Evolutionary conservation across 495 filamentous ascomycete species (phyloP).

Genomic region (Trichodelitschia bisporula): DNA sequence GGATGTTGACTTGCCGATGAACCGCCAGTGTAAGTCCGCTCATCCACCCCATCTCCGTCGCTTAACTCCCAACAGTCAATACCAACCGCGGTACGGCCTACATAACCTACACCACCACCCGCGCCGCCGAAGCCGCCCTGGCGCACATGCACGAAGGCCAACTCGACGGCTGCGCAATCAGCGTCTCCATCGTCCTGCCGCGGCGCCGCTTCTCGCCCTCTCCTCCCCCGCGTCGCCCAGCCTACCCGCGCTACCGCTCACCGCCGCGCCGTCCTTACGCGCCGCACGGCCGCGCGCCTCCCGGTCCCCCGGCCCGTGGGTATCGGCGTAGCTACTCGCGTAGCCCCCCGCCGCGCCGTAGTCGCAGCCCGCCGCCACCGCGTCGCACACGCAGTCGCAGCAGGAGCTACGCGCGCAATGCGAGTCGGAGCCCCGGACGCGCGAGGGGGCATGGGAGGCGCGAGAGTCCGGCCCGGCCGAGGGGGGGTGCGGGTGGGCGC

Average conservation of each 20-base stretch:
- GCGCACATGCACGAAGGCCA: slow-evolving; percentile 97
- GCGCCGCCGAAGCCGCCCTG: slow-evolving; percentile 71
- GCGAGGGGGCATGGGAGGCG: slow-evolving; percentile 18
- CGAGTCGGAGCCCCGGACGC: slow-evolving; percentile 11
- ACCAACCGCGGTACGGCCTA: slow-evolving; percentile 90
- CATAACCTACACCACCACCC: slow-evolving; percentile 54
- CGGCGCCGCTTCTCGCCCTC: slow-evolving; percentile 28
- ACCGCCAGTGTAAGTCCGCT: slow-evolving; percentile 51
- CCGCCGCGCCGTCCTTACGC: not conserved
- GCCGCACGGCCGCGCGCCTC: not conserved
- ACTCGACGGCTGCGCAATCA: slow-evolving; percentile 66
- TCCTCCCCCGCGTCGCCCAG: slow-evolving; percentile 7
- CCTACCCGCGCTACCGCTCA: not conserved
- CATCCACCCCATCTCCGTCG: slow-evolving; percentile 2
- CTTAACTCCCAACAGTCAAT: too few species aligned
- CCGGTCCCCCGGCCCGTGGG: not conserved
- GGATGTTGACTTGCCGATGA: slow-evolving; percentile 72
- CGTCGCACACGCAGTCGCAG: not conserved
- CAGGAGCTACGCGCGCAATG: slow-evolving; percentile 9
- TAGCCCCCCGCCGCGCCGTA: not conserved
- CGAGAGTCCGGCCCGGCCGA: slow-evolving; percentile 14
- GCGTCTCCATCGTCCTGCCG: slow-evolving; percentile 83
- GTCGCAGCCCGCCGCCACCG: not conserved
- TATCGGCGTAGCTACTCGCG: not conserved
- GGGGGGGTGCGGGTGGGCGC: slow-evolving; percentile 19